Evolutionary conservation across 148 eudicot genomes (phyloP).

Genomic region (Hydrangea macrophylla): DNA sequence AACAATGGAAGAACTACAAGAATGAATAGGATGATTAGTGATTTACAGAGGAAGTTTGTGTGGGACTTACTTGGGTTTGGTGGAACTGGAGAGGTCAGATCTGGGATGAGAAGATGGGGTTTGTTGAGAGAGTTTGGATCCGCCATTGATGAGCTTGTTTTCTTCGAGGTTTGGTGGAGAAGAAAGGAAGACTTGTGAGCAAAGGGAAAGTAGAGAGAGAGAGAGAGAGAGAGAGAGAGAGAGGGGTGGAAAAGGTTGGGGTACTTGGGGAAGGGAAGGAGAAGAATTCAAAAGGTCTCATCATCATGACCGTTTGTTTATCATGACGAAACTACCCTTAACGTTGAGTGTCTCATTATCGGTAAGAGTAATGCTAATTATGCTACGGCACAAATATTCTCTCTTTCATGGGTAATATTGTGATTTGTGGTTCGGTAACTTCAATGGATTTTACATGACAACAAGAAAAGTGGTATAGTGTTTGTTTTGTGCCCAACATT

Average conservation of each 20-base stretch:
- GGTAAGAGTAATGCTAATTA: too few species aligned
- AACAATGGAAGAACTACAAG: constrained; percentile 48
- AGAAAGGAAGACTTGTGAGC: constrained; percentile 6
- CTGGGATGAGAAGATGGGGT: constrained; percentile 12
- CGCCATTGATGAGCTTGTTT: constrained; percentile 30
- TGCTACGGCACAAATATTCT: too few species aligned
- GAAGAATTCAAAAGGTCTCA: constrained; percentile 12
- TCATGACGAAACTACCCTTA: neutral
- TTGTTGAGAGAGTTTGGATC: constrained; percentile 20
- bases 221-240: neutral
- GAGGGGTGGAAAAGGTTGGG: neutral
- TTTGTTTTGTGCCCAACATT: too few species aligned
- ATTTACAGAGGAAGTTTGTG: constrained; percentile 38
- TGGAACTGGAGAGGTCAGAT: constrained; percentile 13
- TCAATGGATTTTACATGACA: too few species aligned
- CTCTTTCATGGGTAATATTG: too few species aligned
- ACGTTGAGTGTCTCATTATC: too few species aligned
- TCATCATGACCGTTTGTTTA: constrained; percentile 12
- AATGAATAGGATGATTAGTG: constrained; percentile 37
- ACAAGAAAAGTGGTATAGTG: too few species aligned
- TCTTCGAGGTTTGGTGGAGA: neutral
- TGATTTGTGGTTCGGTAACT: too few species aligned
- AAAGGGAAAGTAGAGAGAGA: neutral
- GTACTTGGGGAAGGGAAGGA: neutral
- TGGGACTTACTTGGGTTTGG: constrained; percentile 42